A percentile compares a stretch with the other conserved stretches of the same genome.
phyloP scores from a whole-genome alignment of 345 rosid species.

The Populus deltoides region DNA sequence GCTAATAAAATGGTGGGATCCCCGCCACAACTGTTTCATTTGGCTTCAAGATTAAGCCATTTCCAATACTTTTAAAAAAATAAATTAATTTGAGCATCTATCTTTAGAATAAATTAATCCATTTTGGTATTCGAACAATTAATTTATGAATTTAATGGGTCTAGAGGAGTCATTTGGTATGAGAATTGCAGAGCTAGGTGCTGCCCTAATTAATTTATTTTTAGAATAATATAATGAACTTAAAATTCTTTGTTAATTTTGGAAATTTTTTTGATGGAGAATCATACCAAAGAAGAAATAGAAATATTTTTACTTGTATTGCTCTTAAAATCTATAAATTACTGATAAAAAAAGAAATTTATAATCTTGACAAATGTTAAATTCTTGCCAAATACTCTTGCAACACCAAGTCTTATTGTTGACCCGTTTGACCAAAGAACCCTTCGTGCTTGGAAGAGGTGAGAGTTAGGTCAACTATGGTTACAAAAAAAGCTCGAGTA shows the following conservation, averaged over 20 bases:
- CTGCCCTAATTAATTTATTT: not conserved
- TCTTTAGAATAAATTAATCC: not conserved
- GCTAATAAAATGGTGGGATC: not conserved
- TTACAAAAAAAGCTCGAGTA: not conserved
- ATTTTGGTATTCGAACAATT: not conserved
- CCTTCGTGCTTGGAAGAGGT: not conserved
- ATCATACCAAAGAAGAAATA: too few relatives aligned
- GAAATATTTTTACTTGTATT: too few relatives aligned
- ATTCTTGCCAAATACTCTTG: not conserved
- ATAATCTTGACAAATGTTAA: not conserved
- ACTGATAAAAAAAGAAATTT: not conserved
- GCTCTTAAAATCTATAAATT: not conserved
- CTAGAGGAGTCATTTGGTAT: not conserved
- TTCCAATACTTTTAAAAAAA: not conserved
- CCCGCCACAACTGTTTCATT: not conserved
- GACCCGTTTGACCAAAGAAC: not conserved
- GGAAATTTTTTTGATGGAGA: too few relatives aligned
- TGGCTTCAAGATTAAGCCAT: slow-evolving; percentile 17
- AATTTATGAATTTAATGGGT: not conserved
- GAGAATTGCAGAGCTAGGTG: not conserved
- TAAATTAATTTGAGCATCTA: not conserved
- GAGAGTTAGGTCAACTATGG: not conserved
- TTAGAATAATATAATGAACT: too few relatives aligned
- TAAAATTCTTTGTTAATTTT: too few relatives aligned
- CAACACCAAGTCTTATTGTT: not conserved